These are phyloP conservation scores for Haplosporangium gracile DNA, from an alignment of 192 early-diverging fungal species.

Conservation along the genomic window DNA sequence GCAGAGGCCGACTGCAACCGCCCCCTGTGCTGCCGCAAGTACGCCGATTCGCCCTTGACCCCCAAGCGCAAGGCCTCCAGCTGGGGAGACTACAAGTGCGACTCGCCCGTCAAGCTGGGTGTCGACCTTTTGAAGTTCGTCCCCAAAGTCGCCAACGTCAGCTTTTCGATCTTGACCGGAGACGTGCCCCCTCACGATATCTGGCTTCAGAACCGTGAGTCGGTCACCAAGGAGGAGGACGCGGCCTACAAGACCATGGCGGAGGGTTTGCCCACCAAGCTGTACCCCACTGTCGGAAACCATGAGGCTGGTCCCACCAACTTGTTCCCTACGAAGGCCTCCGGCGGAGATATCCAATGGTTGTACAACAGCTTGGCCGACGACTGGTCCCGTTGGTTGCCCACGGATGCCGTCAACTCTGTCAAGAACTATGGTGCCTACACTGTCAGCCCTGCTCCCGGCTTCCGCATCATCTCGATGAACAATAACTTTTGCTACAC, in stretches of 20 bases:
- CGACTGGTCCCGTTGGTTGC: conserved; percentile 66
- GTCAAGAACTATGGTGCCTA: conserved; percentile 65
- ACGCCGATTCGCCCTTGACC: conserved; percentile 54
- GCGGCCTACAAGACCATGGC: conserved; percentile 53
- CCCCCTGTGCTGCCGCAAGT: conserved; percentile 65
- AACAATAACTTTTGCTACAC: conserved; percentile 75
- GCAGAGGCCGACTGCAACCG: conserved; percentile 63
- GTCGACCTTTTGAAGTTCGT: conserved; percentile 61
- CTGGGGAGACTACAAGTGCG: conserved; percentile 66
- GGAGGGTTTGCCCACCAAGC: conserved; percentile 40
- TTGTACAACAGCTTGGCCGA: conserved; percentile 62
- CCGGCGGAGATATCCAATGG: conserved; percentile 57
- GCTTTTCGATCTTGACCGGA: conserved; percentile 67
- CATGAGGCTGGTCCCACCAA: conserved; percentile 68
- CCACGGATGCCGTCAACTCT: conserved; percentile 49
- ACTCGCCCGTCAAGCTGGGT: conserved; percentile 62
- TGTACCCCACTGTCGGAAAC: conserved; percentile 68
- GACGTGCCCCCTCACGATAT: conserved; percentile 70
- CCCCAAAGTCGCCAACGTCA: conserved; percentile 54
- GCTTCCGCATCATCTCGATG: conserved; percentile 63
- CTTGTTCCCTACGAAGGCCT: conserved; percentile 47
- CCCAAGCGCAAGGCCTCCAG: conserved; percentile 46
- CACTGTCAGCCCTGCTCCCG: conserved; percentile 58
- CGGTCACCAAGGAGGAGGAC: conserved; percentile 53
- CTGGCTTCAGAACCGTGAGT: conserved; percentile 60